These are phyloP conservation scores for Pachysandra terminalis DNA, from an alignment of 164 flowering plant species.

Conservation along the genomic window DNA sequence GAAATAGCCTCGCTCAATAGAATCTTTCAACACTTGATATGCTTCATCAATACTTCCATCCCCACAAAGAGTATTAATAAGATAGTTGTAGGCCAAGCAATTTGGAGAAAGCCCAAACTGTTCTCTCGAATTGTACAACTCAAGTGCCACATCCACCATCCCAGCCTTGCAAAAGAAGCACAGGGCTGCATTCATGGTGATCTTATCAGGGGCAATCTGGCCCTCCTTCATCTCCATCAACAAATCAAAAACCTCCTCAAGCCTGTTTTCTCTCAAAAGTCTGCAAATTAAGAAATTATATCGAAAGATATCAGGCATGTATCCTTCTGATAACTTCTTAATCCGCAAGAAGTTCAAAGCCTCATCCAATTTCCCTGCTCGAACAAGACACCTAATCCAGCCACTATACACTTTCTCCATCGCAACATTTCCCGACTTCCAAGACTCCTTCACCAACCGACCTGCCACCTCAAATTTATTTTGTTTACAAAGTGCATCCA, in stretches of 20 bases:
- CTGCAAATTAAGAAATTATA: constrained; percentile 53
- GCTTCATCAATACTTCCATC: constrained; percentile 66
- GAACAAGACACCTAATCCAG: constrained; percentile 51
- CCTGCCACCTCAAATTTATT: constrained; percentile 38
- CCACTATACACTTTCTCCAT: constrained; percentile 43
- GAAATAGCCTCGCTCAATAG: constrained; percentile 52
- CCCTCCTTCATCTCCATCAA: constrained; percentile 66
- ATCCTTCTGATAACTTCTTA: constrained; percentile 44
- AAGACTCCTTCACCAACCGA: constrained; percentile 45
- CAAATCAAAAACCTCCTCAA: constrained; percentile 61
- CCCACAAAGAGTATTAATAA: constrained; percentile 58
- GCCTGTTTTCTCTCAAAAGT: constrained; percentile 58
- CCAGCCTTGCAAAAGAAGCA: constrained; percentile 89
- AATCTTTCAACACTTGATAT: constrained; percentile 43
- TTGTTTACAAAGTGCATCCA: constrained; percentile 50
- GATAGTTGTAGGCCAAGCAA: constrained; percentile 54
- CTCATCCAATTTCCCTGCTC: constrained; percentile 36
- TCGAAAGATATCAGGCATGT: constrained; percentile 49
- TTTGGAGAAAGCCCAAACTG: constrained; percentile 54
- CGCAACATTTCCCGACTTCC: constrained; percentile 19
- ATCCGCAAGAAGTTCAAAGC: constrained; percentile 59
- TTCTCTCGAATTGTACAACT: constrained; percentile 47
- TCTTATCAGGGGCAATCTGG: constrained; percentile 50
- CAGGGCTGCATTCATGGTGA: constrained; percentile 68
- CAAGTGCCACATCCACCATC: constrained; percentile 67